These are phyloP conservation scores for Penicillium sp. DNA, from an alignment of 2,329 filamentous ascomycete genomes.

Conservation along the genomic window DNA sequence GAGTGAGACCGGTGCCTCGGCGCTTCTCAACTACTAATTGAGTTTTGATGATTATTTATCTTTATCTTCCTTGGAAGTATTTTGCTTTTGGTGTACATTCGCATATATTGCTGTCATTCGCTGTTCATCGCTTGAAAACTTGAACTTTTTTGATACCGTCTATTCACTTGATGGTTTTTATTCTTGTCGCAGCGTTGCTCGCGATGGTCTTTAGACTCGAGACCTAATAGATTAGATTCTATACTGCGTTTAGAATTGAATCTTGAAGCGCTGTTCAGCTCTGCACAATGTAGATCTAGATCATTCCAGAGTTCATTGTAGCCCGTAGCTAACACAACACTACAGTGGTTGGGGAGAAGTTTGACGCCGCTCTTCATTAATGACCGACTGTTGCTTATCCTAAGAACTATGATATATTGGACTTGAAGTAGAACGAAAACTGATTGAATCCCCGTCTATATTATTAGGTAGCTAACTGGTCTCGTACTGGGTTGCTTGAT, in stretches of 20 bases:
- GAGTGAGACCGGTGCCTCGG: constrained; percentile 85
- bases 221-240: constrained; percentile 2
- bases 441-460: no score
- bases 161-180: neutral
- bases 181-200: neutral
- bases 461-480: no score
- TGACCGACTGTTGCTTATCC: no score
- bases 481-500: no score
- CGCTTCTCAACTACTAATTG: constrained; percentile 62
- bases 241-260: neutral
- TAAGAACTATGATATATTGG: no score
- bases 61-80: neutral
- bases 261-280: neutral
- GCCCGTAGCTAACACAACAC: no score
- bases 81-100: constrained; percentile 8
- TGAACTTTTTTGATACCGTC: neutral
- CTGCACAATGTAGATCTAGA: neutral
- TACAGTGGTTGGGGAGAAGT: no score
- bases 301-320: neutral
- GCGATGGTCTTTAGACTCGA: neutral
- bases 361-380: no score
- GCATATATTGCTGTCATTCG: constrained; percentile 3
- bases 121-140: neutral
- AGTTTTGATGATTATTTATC: neutral
- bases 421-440: no score